Conservation (phyloP, 108 stramenopile species). For the Seminavis robusta region DNA sequence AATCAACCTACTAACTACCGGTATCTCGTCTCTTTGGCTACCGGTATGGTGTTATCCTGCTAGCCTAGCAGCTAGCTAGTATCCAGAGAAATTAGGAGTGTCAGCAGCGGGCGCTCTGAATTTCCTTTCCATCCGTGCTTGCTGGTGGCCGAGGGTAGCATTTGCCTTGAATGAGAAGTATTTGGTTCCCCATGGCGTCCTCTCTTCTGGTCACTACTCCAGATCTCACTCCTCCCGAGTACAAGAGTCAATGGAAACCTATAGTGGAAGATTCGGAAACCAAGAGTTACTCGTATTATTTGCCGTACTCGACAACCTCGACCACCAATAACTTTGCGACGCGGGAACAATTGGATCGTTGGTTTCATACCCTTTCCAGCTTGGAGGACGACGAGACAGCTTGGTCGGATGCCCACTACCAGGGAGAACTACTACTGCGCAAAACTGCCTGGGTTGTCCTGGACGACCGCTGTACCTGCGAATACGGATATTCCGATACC, state of each 20-base stretch:
- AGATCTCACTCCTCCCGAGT: no score
- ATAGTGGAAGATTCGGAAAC: conserved; percentile 13
- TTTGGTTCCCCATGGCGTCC: no score
- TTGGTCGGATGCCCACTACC: conserved; percentile 30
- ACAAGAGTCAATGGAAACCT: conserved; percentile 19
- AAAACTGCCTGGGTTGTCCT: conserved; percentile 31
- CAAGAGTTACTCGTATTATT: conserved; percentile 16
- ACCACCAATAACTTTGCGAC: not conserved
- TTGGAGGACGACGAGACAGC: conserved; percentile 8
- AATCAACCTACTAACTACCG: no score
- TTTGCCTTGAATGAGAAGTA: no score
- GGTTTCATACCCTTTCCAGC: conserved; percentile 24
- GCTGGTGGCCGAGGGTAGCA: no score
- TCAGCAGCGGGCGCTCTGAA: no score
- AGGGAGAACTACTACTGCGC: conserved; percentile 15
- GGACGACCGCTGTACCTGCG: conserved; percentile 21
- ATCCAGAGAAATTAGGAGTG: no score
- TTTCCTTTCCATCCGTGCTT: no score
- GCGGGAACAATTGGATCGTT: conserved; percentile 14
- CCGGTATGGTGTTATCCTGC: no score
- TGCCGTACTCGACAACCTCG: not conserved
- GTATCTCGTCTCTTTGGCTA: no score
- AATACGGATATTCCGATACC: conserved; percentile 39
- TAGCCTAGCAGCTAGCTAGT: no score
- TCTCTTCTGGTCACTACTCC: no score